These are phyloP conservation scores for Fonsecaea erecta DNA, from an alignment of 2,329 filamentous ascomycete genomes.

Conservation along the genomic window DNA sequence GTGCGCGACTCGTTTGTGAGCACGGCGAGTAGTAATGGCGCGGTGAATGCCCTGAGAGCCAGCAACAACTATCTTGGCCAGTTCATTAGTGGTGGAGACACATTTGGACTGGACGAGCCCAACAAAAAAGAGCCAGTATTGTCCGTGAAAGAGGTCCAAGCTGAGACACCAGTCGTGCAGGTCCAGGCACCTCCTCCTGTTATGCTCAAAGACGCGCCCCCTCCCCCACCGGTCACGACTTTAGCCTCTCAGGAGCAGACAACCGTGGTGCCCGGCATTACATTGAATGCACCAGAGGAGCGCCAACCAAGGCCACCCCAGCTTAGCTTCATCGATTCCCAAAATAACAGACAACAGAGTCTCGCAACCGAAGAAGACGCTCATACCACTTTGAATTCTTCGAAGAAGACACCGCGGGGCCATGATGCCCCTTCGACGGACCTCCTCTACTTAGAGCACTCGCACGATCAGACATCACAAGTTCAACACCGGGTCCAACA, in stretches of 20 bases:
- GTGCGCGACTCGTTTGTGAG: slow-evolving; percentile 36
- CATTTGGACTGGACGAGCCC: slow-evolving; percentile 23
- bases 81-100: slow-evolving; percentile 44
- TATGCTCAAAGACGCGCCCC: slow-evolving; percentile 24
- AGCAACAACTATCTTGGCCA: slow-evolving; percentile 48
- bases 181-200: slow-evolving; percentile 32
- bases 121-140: slow-evolving; percentile 25
- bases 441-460: background rate
- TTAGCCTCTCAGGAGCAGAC: slow-evolving; percentile 3
- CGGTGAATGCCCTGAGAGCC: slow-evolving; percentile 40
- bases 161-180: slow-evolving; percentile 30
- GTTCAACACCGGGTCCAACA: background rate
- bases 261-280: slow-evolving; percentile 16
- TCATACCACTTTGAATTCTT: background rate
- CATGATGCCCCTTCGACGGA: slow-evolving; percentile 19
- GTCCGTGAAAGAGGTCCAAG: slow-evolving; percentile 29
- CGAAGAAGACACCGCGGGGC: slow-evolving; percentile 15
- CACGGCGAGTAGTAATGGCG: slow-evolving; percentile 39
- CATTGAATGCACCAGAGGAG: slow-evolving; percentile 16
- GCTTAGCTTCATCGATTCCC: slow-evolving; percentile 29
- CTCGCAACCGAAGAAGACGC: background rate
- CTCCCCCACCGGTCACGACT: background rate
- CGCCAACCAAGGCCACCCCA: slow-evolving; percentile 28
- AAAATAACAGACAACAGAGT: slow-evolving; percentile 18
- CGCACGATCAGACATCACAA: slow-evolving; percentile 9